A percentile compares a stretch with the other conserved stretches of the same genome.
Conservation (phyloP, 2,329 filamentous ascomycete genomes). For the Fusarium falciforme region DNA sequence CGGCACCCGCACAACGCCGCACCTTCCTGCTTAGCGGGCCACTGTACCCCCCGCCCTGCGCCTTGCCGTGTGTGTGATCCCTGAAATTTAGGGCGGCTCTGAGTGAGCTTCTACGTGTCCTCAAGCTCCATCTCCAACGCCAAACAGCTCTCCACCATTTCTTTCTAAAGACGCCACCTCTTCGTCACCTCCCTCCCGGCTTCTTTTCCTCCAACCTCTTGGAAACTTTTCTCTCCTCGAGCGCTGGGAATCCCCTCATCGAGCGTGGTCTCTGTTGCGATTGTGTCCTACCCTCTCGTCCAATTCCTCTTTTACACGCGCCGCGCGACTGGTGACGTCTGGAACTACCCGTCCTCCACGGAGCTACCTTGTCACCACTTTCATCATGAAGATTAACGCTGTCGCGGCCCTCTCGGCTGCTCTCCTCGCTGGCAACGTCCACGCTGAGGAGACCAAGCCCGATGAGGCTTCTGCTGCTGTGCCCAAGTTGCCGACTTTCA, state of each 20-base stretch:
- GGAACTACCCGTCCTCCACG: conserved; percentile 6
- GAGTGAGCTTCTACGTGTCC: conserved; percentile 50
- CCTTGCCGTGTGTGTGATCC: conserved; percentile 35
- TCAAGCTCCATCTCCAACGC: conserved; percentile 40
- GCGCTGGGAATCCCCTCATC: conserved; percentile 41
- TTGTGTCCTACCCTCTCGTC: conserved; percentile 9
- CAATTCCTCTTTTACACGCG: conserved; percentile 15
- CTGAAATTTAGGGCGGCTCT: conserved; percentile 42
- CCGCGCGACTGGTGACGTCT: conserved; percentile 40
- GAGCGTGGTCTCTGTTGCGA: conserved; percentile 6
- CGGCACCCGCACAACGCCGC: conserved; percentile 20
- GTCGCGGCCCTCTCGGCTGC: conserved; percentile 82
- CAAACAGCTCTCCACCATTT: conserved; percentile 41
- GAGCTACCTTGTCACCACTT: conserved; percentile 60
- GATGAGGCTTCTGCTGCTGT: conserved; percentile 64
- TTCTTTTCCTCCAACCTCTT: conserved; percentile 43
- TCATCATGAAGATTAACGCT: conserved; percentile 85
- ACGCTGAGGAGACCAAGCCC: conserved; percentile 72
- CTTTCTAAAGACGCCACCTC: conserved; percentile 43
- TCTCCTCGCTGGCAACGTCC: conserved; percentile 75
- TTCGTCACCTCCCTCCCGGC: conserved; percentile 23
- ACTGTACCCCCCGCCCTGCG: conserved; percentile 24
- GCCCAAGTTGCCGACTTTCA: conserved; percentile 83
- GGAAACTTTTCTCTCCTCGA: conserved; percentile 42
- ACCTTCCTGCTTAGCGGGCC: conserved; percentile 37